Conservation (phyloP, 2,329 filamentous ascomycete genomes). For the Paecilomyces variotii region DNA sequence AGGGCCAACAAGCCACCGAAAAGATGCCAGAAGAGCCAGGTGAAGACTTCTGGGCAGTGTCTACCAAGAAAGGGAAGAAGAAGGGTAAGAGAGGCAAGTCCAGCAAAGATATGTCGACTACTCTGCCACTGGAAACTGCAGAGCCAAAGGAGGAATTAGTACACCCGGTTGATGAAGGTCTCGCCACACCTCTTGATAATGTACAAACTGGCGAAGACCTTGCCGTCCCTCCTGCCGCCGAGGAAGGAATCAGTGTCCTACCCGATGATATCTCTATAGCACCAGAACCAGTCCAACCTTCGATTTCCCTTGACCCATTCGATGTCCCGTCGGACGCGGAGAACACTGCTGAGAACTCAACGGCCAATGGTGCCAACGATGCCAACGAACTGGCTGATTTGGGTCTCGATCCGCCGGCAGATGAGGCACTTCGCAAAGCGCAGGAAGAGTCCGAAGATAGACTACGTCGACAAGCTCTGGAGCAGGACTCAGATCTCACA, state of each 20-base stretch:
- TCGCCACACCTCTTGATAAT: not conserved
- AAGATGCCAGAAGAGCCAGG: slow-evolving; percentile 1
- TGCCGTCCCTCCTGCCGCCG: not conserved
- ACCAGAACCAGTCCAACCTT: not conserved
- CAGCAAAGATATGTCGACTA: not conserved
- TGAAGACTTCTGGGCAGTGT: slow-evolving; percentile 3
- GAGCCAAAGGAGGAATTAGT: not conserved
- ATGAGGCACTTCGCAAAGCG: not conserved
- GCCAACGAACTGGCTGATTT: not conserved
- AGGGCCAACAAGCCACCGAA: not conserved
- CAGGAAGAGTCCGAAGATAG: slow-evolving; percentile 4
- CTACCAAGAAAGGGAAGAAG: slow-evolving; percentile 19
- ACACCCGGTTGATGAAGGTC: not conserved
- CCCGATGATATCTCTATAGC: not conserved
- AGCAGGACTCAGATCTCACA: slow-evolving; percentile 8
- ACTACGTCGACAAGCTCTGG: slow-evolving; percentile 2
- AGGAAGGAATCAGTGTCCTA: not conserved
- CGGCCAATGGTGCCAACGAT: not conserved
- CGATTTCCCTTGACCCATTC: slow-evolving; percentile 9
- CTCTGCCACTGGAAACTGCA: not conserved
- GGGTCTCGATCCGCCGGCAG: not conserved
- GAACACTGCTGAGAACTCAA: not conserved
- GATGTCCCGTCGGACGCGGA: slow-evolving; percentile 4
- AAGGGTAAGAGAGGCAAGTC: slow-evolving; percentile 6
- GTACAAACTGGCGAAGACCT: not conserved